These are phyloP conservation scores for Intubia oerlemansii DNA, from an alignment of 2,329 filamentous ascomycete species.

Conservation along the genomic window DNA sequence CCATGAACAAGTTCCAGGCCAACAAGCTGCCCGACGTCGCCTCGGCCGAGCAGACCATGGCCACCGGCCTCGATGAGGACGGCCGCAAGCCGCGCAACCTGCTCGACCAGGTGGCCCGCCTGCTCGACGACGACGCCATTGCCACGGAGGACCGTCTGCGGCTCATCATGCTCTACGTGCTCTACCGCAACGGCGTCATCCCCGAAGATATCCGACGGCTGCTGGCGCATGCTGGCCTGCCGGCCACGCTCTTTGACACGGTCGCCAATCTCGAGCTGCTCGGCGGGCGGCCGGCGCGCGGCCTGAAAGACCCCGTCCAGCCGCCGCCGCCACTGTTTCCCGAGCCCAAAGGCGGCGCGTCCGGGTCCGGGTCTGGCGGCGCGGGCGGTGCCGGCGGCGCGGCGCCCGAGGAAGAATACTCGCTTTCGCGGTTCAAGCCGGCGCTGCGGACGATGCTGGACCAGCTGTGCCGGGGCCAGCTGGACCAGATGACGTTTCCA, in stretches of 20 bases:
- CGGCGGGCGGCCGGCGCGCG: constrained; percentile 47
- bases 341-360: constrained; percentile 16
- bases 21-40: constrained; percentile 75
- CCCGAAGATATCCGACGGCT: constrained; percentile 68
- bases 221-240: constrained; percentile 61
- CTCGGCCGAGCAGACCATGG: constrained; percentile 71
- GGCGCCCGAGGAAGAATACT: constrained; percentile 57
- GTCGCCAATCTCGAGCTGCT: constrained; percentile 64
- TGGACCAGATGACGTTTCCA: constrained; percentile 48
- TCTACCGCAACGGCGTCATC: constrained; percentile 73
- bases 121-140: constrained; percentile 71
- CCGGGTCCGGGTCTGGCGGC: no score
- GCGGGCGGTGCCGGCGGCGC: no score
- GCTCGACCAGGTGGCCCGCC: constrained; percentile 61
- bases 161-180: constrained; percentile 63
- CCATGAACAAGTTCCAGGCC: constrained; percentile 79
- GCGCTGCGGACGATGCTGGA: constrained; percentile 70
- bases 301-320: constrained; percentile 56
- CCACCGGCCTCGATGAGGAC: constrained; percentile 85
- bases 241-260: constrained; percentile 48
- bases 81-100: constrained; percentile 78
- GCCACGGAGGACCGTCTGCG: constrained; percentile 55
- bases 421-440: constrained; percentile 72
- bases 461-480: constrained; percentile 39
- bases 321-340: constrained; percentile 32